Evolutionary conservation across 345 rosid species (phyloP), one percentile per base, ranked within the genome.

Genomic region (Crucihimalaya himalaica): DNA sequence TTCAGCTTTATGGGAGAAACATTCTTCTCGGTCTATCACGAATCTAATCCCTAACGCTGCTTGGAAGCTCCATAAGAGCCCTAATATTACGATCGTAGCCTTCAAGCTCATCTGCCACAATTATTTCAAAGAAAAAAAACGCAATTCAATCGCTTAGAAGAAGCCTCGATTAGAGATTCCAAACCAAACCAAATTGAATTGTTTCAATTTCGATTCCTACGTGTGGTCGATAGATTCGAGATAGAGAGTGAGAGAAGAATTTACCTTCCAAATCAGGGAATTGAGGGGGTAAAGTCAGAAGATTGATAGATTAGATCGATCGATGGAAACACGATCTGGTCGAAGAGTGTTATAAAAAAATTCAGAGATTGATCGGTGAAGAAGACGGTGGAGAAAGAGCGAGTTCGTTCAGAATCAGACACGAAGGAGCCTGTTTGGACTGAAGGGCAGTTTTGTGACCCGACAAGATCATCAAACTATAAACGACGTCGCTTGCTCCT

Each of bases 21-120:
- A 84, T 64, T 87, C 91, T 79, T 85, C 91, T 73, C 81, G 76
- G 58, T 89, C 88, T 45, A 89, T 81, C 63, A 83, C 86, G 58
- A 86, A 84, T 81, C 89, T 84, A 34, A 87, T 76, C 34, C 85
- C 86, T 62, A 66, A 52, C 28, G 81, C 50, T 23, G 61, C 68
- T 63, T 56, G 73, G 59, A 79, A 61, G 47, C 83, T 73, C 79
- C 79, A 74, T n/a, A 75, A n/a, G 23, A 80, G 43, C 71, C 78
- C 71, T 71, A 84, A 20, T 12, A 74, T 11, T 62, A 72, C 23
- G 53, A 80, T 57, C 50, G 74, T 13, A 54, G 61, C 71, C 70
- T 75, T 70, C 72, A 74, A 53, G 69, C 43, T 70, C 83, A 61
- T 73, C 75, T 71, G 60, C 54, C 65, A 59, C 37, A 50, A 32